phyloP scores from a whole-genome alignment of 805 yeast genomes.

The Nakazawaea ambrosiae region DNA sequence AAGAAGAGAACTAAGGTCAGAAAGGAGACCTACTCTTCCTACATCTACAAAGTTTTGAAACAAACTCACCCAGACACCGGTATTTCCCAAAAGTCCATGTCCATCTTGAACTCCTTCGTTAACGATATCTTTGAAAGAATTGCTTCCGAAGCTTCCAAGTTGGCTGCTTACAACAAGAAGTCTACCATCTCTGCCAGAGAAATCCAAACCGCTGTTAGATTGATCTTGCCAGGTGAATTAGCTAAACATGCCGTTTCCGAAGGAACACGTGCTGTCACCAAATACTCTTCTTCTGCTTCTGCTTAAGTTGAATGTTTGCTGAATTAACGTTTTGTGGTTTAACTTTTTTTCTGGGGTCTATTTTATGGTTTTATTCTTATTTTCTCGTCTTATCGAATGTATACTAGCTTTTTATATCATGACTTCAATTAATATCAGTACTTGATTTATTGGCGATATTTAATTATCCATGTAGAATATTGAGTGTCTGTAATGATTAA shows the following conservation, averaged over 20 bases:
- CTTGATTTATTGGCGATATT: neutral
- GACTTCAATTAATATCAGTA: too few species aligned
- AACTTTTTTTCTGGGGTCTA: neutral
- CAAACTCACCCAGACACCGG: constrained; percentile 99
- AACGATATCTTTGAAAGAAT: constrained; percentile 98
- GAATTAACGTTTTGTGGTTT: neutral
- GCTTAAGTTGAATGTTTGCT: constrained; percentile 18
- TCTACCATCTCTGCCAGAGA: constrained; percentile 97
- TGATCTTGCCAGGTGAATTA: constrained; percentile 96
- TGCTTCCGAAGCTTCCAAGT: constrained; percentile 95
- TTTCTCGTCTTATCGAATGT: neutral
- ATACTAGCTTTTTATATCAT: constrained; percentile 2
- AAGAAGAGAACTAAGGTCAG: constrained; percentile 94
- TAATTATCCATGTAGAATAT: neutral
- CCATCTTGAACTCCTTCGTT: constrained; percentile 96
- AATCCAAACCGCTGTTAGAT: constrained; percentile 97
- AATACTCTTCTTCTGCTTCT: constrained; percentile 68
- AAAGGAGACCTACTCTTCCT: constrained; percentile 97
- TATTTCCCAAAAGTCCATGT: constrained; percentile 98
- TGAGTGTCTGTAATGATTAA: too few species aligned
- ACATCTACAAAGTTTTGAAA: constrained; percentile 96
- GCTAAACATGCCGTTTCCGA: constrained; percentile 98
- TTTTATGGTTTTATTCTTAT: constrained; percentile 1
- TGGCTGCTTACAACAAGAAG: constrained; percentile 98
- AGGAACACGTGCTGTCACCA: constrained; percentile 97